Percentiles rank a stretch among this genome's conserved stretches.
phyloP scores from a whole-genome alignment of 441 rosid species.

The Arabidopsis hybrid region DNA sequence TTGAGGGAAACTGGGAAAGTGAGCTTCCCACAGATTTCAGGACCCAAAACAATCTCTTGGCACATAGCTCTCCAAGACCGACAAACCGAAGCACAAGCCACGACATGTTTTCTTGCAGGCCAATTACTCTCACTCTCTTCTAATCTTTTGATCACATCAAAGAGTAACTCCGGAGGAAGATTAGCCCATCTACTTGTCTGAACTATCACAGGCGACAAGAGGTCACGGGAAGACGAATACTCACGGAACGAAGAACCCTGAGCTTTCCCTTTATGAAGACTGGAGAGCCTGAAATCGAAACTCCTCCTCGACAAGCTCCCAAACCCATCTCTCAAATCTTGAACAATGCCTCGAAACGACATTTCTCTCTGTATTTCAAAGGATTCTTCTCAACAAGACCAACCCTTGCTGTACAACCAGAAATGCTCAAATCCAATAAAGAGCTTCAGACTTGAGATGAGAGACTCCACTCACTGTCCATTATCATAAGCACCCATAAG shows the following conservation, averaged over 20 bases:
- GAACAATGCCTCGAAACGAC: conserved; percentile 63
- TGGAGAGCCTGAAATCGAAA: conserved; percentile 52
- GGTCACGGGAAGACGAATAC: conserved; percentile 60
- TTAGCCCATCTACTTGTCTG: conserved; percentile 62
- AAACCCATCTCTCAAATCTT: conserved; percentile 60
- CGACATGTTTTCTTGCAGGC: conserved; percentile 59
- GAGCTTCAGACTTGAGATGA: conserved; percentile 30
- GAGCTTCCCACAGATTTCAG: conserved; percentile 62
- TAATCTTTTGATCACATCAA: conserved; percentile 57
- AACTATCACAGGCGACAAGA: conserved; percentile 49
- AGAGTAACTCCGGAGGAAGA: conserved; percentile 62
- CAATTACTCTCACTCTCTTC: conserved; percentile 62
- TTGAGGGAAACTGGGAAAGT: conserved; percentile 61
- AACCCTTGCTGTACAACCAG: conserved; percentile 7
- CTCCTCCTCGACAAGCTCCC: conserved; percentile 65
- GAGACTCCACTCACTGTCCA: conserved; percentile 42
- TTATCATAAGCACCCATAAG: conserved; percentile 21
- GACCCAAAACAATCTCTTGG: conserved; percentile 58
- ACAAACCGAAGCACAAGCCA: conserved; percentile 63
- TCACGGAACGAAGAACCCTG: conserved; percentile 64
- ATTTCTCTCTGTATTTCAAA: conserved; percentile 36
- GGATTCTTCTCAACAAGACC: conserved; percentile 4
- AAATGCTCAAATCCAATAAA: conserved; percentile 18
- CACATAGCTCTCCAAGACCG: conserved; percentile 63
- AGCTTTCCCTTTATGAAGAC: conserved; percentile 59